phyloP scores from a whole-genome alignment of 768 basidiomycete species.

The Mycena vitilis region DNA sequence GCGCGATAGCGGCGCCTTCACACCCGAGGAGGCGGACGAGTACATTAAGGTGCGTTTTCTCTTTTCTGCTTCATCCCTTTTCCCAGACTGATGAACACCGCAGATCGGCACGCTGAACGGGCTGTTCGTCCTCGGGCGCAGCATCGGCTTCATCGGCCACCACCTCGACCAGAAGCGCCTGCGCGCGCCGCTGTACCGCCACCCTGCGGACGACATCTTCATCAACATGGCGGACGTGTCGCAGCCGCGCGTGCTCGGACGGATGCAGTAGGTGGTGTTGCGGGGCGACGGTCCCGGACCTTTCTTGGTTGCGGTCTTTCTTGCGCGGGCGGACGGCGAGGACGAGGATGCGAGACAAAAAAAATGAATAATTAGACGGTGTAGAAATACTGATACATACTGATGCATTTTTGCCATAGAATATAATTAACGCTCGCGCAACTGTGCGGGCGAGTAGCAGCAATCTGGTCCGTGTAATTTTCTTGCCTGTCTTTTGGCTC shows the following conservation, averaged over 20 bases:
- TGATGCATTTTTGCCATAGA: not conserved
- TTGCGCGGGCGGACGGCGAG: not conserved
- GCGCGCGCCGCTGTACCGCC: constrained; percentile 92
- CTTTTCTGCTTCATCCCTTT: constrained; percentile 22
- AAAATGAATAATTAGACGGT: constrained; percentile 10
- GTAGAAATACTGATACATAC: constrained; percentile 17
- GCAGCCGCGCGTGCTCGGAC: constrained; percentile 83
- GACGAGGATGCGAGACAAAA: too few species aligned
- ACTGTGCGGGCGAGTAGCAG: not conserved
- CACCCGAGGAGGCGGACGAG: constrained; percentile 94
- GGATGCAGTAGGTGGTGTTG: constrained; percentile 48
- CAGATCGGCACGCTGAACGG: constrained; percentile 93
- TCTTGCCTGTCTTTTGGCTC: too few species aligned
- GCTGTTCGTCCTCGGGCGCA: constrained; percentile 96
- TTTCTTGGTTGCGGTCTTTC: constrained; percentile 9
- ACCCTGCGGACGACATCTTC: constrained; percentile 95
- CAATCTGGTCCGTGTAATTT: not conserved
- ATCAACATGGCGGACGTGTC: constrained; percentile 91
- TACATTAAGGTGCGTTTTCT: constrained; percentile 79
- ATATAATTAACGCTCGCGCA: constrained; percentile 7
- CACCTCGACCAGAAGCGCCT: constrained; percentile 97
- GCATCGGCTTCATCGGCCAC: constrained; percentile 97
- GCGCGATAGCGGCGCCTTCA: constrained; percentile 93
- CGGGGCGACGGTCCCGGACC: too few species aligned
- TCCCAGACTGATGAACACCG: not conserved